Evolutionary conservation across 208 protist species (phyloP).

Genomic region (Trypanosoma vivax): DNA sequence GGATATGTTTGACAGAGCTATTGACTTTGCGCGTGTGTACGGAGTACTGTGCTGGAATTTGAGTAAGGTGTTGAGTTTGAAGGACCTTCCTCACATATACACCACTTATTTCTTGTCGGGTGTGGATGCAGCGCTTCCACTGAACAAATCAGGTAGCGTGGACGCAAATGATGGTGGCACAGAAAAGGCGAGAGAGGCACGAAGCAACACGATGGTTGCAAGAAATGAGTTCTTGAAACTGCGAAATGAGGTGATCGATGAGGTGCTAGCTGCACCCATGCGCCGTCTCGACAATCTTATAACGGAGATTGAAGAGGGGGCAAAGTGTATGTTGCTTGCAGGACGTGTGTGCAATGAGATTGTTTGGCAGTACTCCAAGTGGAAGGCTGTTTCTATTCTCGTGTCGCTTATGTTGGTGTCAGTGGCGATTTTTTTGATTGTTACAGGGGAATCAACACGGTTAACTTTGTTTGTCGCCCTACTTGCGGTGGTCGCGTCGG

Average conservation of each 20-base stretch:
- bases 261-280: constrained; percentile 52
- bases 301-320: constrained; percentile 62
- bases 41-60: constrained; percentile 91
- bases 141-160: background rate
- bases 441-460: constrained; percentile 15
- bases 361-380: constrained; percentile 31
- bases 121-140: background rate
- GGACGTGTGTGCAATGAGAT: constrained; percentile 37
- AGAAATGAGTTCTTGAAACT: constrained; percentile 41
- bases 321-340: constrained; percentile 43
- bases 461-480: constrained; percentile 18
- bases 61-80: constrained; percentile 81
- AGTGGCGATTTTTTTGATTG: constrained; percentile 14
- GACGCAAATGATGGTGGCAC: background rate
- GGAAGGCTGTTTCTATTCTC: constrained; percentile 13
- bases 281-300: constrained; percentile 74
- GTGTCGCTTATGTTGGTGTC: constrained; percentile 8
- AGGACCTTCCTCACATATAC: constrained; percentile 90
- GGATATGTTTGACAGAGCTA: constrained; percentile 73
- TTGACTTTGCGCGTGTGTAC: constrained; percentile 86
- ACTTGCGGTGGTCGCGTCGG: background rate
- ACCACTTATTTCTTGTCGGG: constrained; percentile 46
- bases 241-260: constrained; percentile 46
- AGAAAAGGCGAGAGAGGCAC: background rate
- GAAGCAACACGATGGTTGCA: constrained; percentile 22